Evolutionary conservation across 192 early-diverging fungal genomes (phyloP).

Genomic region (Coemansia sp.): DNA sequence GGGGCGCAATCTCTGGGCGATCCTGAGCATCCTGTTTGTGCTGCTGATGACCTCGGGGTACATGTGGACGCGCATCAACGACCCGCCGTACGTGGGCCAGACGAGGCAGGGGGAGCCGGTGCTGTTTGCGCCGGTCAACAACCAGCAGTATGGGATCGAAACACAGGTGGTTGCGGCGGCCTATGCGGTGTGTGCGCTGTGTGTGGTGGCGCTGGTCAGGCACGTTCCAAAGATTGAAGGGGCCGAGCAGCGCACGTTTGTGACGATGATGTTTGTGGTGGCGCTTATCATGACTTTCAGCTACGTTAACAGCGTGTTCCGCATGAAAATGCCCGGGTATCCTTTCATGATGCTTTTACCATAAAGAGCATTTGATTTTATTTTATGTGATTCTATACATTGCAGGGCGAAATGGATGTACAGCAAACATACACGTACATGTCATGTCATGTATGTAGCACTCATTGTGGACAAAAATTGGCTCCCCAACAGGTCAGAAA

Average conservation of each 20-base stretch:
- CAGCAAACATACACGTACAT: neutral
- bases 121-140: constrained; percentile 38
- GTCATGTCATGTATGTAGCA: neutral
- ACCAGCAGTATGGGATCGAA: constrained; percentile 47
- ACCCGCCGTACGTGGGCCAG: constrained; percentile 42
- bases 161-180: constrained; percentile 47
- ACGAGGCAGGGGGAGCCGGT: constrained; percentile 25
- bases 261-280: constrained; percentile 31
- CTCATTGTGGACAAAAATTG: too few species aligned
- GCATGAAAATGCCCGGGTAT: constrained; percentile 46
- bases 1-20: constrained; percentile 31
- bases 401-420: neutral
- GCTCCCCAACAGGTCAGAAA: too few species aligned
- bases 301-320: constrained; percentile 51
- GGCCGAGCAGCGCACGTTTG: constrained; percentile 37
- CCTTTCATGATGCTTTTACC: constrained; percentile 44
- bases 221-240: constrained; percentile 37
- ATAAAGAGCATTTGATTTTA: neutral
- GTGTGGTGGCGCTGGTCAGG: constrained; percentile 41
- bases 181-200: constrained; percentile 45
- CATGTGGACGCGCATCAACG: constrained; percentile 53
- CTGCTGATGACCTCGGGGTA: constrained; percentile 51
- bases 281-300: constrained; percentile 40
- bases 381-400: neutral
- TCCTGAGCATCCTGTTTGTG: constrained; percentile 36